Percentiles rank a stretch among this genome's conserved stretches.
Conservation (phyloP, 208 protist genomes). For the Crithidia fasciculata region DNA sequence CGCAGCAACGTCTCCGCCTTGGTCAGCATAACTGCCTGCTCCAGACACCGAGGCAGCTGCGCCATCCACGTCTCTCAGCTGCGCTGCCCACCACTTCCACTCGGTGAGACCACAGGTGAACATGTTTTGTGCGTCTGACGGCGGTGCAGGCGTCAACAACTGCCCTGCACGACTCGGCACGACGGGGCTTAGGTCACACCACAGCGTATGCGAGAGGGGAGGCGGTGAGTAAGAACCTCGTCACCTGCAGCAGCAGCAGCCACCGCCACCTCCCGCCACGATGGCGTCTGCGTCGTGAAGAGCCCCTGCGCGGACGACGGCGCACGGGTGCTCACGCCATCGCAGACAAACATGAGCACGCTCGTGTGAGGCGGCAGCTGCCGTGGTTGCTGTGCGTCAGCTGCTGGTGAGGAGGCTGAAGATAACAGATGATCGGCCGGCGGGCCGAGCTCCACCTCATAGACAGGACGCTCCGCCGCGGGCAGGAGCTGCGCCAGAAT, state of each 20-base stretch:
- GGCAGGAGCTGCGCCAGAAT: slow-evolving; percentile 24
- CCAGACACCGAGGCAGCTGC: neutral
- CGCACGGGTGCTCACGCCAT: slow-evolving; percentile 8
- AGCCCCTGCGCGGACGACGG: slow-evolving; percentile 1
- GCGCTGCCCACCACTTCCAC: neutral
- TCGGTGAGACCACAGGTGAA: slow-evolving; percentile 1
- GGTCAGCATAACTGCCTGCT: neutral
- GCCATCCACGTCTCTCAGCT: neutral
- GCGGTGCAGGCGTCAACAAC: neutral
- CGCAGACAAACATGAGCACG: slow-evolving; percentile 20
- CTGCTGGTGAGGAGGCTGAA: neutral
- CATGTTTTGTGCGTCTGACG: neutral
- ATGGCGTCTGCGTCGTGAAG: neutral
- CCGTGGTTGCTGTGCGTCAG: neutral
- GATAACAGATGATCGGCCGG: neutral
- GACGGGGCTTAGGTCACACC: slow-evolving; percentile 20
- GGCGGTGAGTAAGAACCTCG: neutral
- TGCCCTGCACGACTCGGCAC: slow-evolving; percentile 3
- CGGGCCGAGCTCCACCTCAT: slow-evolving; percentile 14
- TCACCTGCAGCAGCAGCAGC: neutral
- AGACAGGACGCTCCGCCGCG: slow-evolving; percentile 19
- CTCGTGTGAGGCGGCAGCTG: slow-evolving; percentile 13
- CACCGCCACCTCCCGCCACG: neutral
- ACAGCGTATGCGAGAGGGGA: slow-evolving; percentile 15
- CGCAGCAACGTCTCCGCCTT: neutral